Conservation (phyloP, 345 rosid species). For the Salix suchowensis region DNA sequence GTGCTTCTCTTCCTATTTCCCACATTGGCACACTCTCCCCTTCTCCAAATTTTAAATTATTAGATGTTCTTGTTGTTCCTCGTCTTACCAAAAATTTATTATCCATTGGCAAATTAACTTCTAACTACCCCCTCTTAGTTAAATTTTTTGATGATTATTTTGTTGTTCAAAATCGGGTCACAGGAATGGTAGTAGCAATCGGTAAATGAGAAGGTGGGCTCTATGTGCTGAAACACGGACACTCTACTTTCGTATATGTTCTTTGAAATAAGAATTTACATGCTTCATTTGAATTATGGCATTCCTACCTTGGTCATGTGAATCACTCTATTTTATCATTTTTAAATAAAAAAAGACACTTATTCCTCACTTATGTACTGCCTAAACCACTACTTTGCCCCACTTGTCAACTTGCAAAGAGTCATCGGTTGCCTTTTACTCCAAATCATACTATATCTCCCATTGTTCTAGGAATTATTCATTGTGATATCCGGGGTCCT, state of each 20-base stretch:
- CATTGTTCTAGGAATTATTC: background rate
- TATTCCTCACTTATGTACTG: background rate
- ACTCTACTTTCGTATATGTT: background rate
- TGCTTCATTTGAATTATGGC: conserved; percentile 9
- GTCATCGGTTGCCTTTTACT: background rate
- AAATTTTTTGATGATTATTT: background rate
- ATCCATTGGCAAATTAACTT: conserved; percentile 4
- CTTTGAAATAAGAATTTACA: background rate
- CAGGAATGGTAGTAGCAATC: background rate
- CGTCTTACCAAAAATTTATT: conserved; percentile 9
- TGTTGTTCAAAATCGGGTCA: background rate
- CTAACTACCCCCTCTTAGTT: background rate
- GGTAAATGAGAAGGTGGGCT: background rate
- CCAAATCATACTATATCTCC: background rate
- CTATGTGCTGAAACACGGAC: background rate
- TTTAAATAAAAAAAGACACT: background rate
- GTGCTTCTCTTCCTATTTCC: conserved; percentile 7
- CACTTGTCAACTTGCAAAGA: conserved; percentile 10
- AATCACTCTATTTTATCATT: background rate
- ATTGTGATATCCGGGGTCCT: background rate
- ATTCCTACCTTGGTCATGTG: conserved; percentile 7
- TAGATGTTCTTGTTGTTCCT: conserved; percentile 7
- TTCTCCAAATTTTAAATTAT: background rate
- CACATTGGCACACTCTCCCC: background rate
- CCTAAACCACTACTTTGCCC: background rate